phyloP scores from a whole-genome alignment of 225 moss, liverwort and hornwort species.

The Pleurozium schreberi region DNA sequence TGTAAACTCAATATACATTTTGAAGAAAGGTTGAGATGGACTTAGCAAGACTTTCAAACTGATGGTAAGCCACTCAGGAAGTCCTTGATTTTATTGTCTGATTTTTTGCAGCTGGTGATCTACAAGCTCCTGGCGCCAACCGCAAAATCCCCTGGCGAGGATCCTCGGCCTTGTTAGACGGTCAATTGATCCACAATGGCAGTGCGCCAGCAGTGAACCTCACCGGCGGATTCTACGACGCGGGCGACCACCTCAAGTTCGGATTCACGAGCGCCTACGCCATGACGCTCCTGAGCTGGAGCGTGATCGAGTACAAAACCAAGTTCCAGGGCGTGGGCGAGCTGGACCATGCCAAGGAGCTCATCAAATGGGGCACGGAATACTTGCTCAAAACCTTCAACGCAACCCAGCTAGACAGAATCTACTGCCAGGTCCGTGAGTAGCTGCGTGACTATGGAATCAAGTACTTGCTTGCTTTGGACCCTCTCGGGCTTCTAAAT shows the following conservation, averaged over 20 bases:
- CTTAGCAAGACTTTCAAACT: not conserved
- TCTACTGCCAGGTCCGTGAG: constrained; percentile 26
- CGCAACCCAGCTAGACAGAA: constrained; percentile 8
- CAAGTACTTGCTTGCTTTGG: too few relatives aligned
- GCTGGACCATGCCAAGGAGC: constrained; percentile 29
- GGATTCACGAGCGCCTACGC: constrained; percentile 66
- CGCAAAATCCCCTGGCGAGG: constrained; percentile 38
- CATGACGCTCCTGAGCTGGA: constrained; percentile 69
- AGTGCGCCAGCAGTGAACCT: constrained; percentile 21
- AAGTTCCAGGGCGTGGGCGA: constrained; percentile 43
- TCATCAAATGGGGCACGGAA: constrained; percentile 65
- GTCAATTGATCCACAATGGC: constrained; percentile 6
- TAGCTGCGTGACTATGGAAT: too few relatives aligned
- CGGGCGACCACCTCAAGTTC: constrained; percentile 80
- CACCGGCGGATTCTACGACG: constrained; percentile 70
- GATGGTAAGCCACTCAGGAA: too few relatives aligned
- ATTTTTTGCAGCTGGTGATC: constrained; percentile 12
- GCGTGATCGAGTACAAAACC: constrained; percentile 61
- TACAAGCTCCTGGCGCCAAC: not conserved
- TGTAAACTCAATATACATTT: too few relatives aligned
- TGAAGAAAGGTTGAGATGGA: not conserved
- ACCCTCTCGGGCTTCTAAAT: too few relatives aligned
- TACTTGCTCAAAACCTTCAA: constrained; percentile 68
- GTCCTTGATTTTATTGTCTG: not conserved
- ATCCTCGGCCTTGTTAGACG: constrained; percentile 51